These are phyloP conservation scores for Mycena citricolor DNA, from an alignment of 1,284 basidiomycete genomes.

Conservation along the genomic window DNA sequence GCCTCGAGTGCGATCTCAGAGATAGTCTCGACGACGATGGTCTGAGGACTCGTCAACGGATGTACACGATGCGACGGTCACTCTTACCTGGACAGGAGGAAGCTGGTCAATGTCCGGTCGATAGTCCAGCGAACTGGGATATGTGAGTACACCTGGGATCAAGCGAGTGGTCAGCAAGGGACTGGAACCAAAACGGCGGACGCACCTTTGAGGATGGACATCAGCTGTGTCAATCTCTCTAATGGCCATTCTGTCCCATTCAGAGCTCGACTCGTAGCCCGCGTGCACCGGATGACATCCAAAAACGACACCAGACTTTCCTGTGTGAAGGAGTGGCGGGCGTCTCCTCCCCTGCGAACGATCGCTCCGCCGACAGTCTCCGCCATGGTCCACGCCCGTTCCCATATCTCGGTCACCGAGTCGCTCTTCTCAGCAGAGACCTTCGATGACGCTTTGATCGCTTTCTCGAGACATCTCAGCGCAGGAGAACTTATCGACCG, in stretches of 20 bases:
- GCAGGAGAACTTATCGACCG: conserved; percentile 76
- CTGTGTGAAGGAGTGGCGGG: conserved; percentile 65
- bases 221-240: conserved; percentile 62
- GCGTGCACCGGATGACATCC: conserved; percentile 65
- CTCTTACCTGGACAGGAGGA: conserved; percentile 76
- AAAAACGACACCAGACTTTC: conserved; percentile 83
- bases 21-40: conserved; percentile 70
- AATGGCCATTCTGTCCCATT: conserved; percentile 64
- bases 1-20: conserved; percentile 64
- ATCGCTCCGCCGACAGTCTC: conserved; percentile 64
- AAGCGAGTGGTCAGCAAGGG: conserved; percentile 7
- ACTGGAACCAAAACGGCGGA: conserved; percentile 33
- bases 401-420: conserved; percentile 50
- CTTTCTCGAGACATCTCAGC: conserved; percentile 78
- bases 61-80: neutral
- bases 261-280: conserved; percentile 47
- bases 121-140: conserved; percentile 82
- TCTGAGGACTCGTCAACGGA: conserved; percentile 37
- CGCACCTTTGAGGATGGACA: conserved; percentile 75
- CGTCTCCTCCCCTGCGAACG: conserved; percentile 31
- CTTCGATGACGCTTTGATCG: conserved; percentile 55
- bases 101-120: conserved; percentile 83
- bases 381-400: conserved; percentile 72
- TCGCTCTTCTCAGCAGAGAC: conserved; percentile 41
- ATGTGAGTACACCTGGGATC: conserved; percentile 69